Evolutionary conservation across 1,139 yeast species (phyloP).

Genomic region (Taiozyma sp.): DNA sequence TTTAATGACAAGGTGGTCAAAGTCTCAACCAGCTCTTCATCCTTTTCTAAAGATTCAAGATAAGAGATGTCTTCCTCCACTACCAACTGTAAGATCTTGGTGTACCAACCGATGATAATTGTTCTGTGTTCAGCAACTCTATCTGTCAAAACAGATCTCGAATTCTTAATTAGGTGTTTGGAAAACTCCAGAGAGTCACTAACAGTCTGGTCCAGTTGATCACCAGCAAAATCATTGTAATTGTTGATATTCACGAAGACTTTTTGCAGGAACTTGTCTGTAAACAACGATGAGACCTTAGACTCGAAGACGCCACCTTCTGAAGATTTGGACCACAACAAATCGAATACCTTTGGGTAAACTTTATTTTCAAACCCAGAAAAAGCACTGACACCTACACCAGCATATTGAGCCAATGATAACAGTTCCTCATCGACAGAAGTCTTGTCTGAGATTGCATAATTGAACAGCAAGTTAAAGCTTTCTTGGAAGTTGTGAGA

Average conservation of each 20-base stretch:
- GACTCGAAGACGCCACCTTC: constrained; percentile 30
- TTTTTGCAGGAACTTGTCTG: constrained; percentile 36
- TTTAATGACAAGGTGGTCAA: background rate
- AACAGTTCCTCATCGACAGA: constrained; percentile 21
- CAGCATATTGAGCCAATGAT: constrained; percentile 32
- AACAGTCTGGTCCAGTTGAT: constrained; percentile 45
- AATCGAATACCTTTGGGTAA: constrained; percentile 52
- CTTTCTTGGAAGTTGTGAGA: constrained; percentile 44
- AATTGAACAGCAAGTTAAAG: constrained; percentile 42
- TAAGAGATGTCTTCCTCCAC: constrained; percentile 1
- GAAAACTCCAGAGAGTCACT: constrained; percentile 46
- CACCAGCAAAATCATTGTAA: constrained; percentile 40
- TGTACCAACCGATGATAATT: constrained; percentile 44
- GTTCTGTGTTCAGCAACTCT: constrained; percentile 31
- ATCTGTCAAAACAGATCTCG: constrained; percentile 38
- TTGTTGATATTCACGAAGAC: constrained; percentile 33
- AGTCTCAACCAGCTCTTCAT: background rate
- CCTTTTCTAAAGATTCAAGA: background rate
- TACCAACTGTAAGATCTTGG: constrained; percentile 34
- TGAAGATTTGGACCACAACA: constrained; percentile 37
- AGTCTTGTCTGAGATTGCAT: constrained; percentile 29
- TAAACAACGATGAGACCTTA: constrained; percentile 37
- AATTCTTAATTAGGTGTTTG: constrained; percentile 37
- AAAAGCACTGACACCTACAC: constrained; percentile 31
- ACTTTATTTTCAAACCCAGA: constrained; percentile 23